Percentiles rank a stretch among this genome's conserved stretches.
These are phyloP conservation scores for Iberis pinnata DNA, from an alignment of 345 rosid genomes.

Conservation along the genomic window DNA sequence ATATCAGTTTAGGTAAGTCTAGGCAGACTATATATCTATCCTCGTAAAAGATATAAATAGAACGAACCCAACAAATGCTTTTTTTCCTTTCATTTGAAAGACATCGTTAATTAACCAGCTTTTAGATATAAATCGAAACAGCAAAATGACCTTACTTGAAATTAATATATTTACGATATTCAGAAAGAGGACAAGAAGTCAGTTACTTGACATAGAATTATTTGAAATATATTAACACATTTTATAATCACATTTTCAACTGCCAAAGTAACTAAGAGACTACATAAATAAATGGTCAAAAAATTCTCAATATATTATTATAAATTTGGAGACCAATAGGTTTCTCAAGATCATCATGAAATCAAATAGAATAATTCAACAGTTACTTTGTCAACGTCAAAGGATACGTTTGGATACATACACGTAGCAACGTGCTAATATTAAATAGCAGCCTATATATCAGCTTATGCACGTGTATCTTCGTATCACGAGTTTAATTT, in stretches of 20 bases:
- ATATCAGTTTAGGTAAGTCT: too few species aligned
- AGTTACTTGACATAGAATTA: conserved; percentile 17
- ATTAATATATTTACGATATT: too few species aligned
- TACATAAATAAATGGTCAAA: conserved; percentile 10
- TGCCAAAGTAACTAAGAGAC: conserved; percentile 15
- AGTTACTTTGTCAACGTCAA: conserved; percentile 18
- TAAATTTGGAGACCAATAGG: conserved; percentile 9
- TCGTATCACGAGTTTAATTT: conserved; percentile 7
- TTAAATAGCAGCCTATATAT: background rate
- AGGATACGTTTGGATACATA: conserved; percentile 12
- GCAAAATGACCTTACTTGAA: too few species aligned
- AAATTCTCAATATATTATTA: background rate
- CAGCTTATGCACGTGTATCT: conserved; percentile 17
- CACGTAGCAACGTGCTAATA: conserved; percentile 22
- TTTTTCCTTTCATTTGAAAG: too few species aligned
- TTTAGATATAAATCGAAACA: too few species aligned
- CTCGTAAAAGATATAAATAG: too few species aligned
- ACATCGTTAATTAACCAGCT: too few species aligned
- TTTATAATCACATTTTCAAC: conserved; percentile 14
- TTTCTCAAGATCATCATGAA: conserved; percentile 17
- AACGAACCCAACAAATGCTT: too few species aligned
- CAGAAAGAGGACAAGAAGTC: conserved; percentile 7
- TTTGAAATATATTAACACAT: too few species aligned
- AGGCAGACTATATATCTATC: too few species aligned
- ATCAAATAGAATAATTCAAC: conserved; percentile 18